Percentiles rank a stretch among this genome's conserved stretches.
These are phyloP conservation scores for Xylogone sp. DNA, from an alignment of 2,329 filamentous ascomycete genomes.

Conservation along the genomic window DNA sequence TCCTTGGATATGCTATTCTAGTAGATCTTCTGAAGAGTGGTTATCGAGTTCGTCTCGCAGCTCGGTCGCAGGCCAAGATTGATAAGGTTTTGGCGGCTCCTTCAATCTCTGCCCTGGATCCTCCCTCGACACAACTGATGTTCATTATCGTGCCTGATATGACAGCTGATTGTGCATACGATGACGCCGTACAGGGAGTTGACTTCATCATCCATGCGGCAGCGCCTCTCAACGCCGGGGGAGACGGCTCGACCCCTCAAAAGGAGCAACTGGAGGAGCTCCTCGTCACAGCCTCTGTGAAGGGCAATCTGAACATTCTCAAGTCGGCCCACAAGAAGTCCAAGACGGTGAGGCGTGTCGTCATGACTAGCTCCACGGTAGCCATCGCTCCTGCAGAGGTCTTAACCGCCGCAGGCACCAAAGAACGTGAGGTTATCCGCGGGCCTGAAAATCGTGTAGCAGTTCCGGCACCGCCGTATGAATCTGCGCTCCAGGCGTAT, in stretches of 20 bases:
- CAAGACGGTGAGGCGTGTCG: slow-evolving; percentile 19
- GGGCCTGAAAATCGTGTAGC: slow-evolving; percentile 4
- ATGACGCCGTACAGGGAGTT: slow-evolving; percentile 32
- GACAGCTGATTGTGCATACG: slow-evolving; percentile 28
- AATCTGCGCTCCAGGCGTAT: slow-evolving; percentile 10
- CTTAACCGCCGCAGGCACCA: not conserved
- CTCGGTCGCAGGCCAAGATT: slow-evolving; percentile 30
- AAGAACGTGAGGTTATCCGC: not conserved
- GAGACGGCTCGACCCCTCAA: slow-evolving; percentile 29
- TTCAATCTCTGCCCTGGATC: slow-evolving; percentile 20
- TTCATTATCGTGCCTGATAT: slow-evolving; percentile 30
- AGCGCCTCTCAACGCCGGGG: slow-evolving; percentile 22
- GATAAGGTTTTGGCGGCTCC: slow-evolving; percentile 22
- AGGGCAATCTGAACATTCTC: slow-evolving; percentile 21
- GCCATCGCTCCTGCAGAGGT: slow-evolving; percentile 17
- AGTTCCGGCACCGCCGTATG: slow-evolving; percentile 4
- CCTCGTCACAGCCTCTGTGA: slow-evolving; percentile 8
- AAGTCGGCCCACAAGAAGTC: slow-evolving; percentile 15
- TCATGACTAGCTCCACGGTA: slow-evolving; percentile 26
- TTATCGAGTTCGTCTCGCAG: slow-evolving; percentile 33
- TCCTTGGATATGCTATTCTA: slow-evolving; percentile 32
- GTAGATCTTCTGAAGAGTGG: slow-evolving; percentile 28
- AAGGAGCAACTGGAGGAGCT: slow-evolving; percentile 4
- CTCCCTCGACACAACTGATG: slow-evolving; percentile 12
- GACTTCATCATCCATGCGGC: slow-evolving; percentile 24